Conservation (phyloP, 176 grass and related monocot species). For the Coix lacrymajobi region DNA sequence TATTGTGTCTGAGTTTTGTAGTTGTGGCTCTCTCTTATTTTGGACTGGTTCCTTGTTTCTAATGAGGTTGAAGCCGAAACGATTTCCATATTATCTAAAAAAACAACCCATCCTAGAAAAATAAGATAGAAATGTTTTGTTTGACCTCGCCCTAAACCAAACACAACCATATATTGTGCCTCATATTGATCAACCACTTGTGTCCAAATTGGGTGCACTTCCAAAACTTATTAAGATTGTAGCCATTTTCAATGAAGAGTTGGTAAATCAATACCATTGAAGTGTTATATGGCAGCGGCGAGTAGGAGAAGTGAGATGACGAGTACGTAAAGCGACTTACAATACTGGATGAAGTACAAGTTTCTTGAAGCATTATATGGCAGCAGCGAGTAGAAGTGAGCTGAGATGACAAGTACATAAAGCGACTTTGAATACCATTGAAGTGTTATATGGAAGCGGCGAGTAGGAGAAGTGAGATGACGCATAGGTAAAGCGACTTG, state of each 20-base stretch:
- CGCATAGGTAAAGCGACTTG: not conserved
- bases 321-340: no score
- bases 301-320: no score
- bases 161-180: not conserved
- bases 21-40: not conserved
- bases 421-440: no score
- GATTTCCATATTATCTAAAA: not conserved
- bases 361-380: not conserved
- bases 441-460: not conserved
- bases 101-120: not conserved
- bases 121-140: not conserved
- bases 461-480: not conserved
- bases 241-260: not conserved
- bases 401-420: no score
- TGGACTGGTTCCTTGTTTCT: not conserved
- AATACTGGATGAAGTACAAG: not conserved
- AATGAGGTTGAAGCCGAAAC: not conserved
- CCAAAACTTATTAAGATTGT: not conserved
- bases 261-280: no score
- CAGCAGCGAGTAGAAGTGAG: no score
- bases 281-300: not conserved
- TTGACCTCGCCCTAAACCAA: not conserved
- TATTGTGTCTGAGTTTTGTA: not conserved
- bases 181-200: not conserved
- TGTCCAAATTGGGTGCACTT: not conserved